Conservation (phyloP, 1,139 yeast genomes). For the Diutina sp. region DNA sequence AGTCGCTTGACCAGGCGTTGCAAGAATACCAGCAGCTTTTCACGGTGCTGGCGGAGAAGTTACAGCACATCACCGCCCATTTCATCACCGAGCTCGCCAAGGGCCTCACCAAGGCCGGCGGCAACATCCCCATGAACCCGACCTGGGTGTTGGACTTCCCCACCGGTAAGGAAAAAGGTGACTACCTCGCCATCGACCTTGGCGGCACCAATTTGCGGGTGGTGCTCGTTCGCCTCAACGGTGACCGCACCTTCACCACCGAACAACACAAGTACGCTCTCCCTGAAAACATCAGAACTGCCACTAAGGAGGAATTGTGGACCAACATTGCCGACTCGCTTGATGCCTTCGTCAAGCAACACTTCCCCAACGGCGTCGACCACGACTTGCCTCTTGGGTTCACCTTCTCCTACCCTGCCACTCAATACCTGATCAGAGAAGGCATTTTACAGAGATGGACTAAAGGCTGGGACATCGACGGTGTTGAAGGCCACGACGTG, state of each 20-base stretch:
- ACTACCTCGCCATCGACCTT: constrained; percentile 83
- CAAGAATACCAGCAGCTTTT: constrained; percentile 36
- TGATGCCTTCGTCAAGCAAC: constrained; percentile 45
- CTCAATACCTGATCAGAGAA: constrained; percentile 70
- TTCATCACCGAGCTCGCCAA: constrained; percentile 55
- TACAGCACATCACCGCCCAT: constrained; percentile 57
- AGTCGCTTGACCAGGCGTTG: neutral
- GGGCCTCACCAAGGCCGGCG: constrained; percentile 65
- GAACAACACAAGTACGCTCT: constrained; percentile 72
- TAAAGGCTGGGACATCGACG: constrained; percentile 89
- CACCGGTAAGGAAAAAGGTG: constrained; percentile 81
- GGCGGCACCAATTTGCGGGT: constrained; percentile 94
- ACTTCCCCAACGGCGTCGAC: constrained; percentile 47
- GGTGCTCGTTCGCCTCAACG: constrained; percentile 70
- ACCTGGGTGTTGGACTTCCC: constrained; percentile 95
- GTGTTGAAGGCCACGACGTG: constrained; percentile 91
- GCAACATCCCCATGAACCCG: constrained; percentile 91
- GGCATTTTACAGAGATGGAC: constrained; percentile 96
- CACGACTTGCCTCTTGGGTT: constrained; percentile 69
- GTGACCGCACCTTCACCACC: constrained; percentile 68
- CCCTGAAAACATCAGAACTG: constrained; percentile 68
- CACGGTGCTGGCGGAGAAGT: constrained; percentile 45
- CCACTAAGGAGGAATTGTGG: constrained; percentile 67
- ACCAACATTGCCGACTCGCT: constrained; percentile 77
- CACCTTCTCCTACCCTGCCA: constrained; percentile 90